Percentiles rank a stretch among this genome's conserved stretches.
Evolutionary conservation across 164 flowering plant genomes (phyloP).

Genomic region (Vitis vinifera): ASM3070453v1 NC_081815.1:2882001-2882500

Average conservation of each 20-base stretch:
- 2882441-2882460: background rate
- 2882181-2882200: slow-evolving; percentile 61
- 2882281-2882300: slow-evolving; percentile 73
- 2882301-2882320: slow-evolving; percentile 83
- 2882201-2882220: slow-evolving; percentile 87
- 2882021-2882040: no score
- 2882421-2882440: no score
- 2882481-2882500: background rate
- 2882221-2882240: slow-evolving; percentile 78
- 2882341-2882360: slow-evolving; percentile 4
- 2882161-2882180: slow-evolving; percentile 44
- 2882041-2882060: background rate
- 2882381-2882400: background rate
- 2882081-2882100: background rate
- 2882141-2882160: slow-evolving; percentile 71
- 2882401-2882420: background rate
- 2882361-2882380: background rate
- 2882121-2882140: slow-evolving; percentile 72
- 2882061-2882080: background rate
- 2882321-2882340: slow-evolving; percentile 50
- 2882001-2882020: no score
- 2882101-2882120: background rate
- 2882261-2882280: slow-evolving; percentile 82
- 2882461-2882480: background rate
- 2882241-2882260: slow-evolving; percentile 27